Conservation (phyloP, 1,284 basidiomycete species). For the Pseudozyma sp. region DNA sequence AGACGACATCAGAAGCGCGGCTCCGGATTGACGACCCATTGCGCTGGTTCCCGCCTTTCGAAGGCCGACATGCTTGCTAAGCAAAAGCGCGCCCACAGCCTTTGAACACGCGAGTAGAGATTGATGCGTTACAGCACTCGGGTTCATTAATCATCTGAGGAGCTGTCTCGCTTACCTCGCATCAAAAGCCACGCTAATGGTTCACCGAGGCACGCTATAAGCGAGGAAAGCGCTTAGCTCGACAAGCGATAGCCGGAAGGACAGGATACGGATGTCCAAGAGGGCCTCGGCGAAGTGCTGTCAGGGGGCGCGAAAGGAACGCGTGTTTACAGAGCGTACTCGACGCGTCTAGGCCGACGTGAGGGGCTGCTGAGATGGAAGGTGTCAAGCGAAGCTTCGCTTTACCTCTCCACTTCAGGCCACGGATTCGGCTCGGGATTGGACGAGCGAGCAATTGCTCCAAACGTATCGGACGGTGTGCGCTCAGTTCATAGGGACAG, state of each 20-base stretch:
- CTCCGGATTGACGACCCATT: too few relatives aligned
- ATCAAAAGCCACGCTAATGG: background rate
- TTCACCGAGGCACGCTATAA: conserved; percentile 23
- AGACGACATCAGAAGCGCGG: too few relatives aligned
- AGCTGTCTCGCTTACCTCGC: background rate
- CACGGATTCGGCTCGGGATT: too few relatives aligned
- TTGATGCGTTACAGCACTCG: too few relatives aligned
- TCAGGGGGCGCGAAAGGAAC: conserved; percentile 15
- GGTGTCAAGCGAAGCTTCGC: conserved; percentile 1
- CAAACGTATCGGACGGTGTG: too few relatives aligned
- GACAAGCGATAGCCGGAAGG: background rate
- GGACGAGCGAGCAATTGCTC: too few relatives aligned
- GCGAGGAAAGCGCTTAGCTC: conserved; percentile 19
- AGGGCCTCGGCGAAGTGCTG: conserved; percentile 23
- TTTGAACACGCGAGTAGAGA: too few relatives aligned
- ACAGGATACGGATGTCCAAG: background rate
- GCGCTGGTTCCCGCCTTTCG: too few relatives aligned
- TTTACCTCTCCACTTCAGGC: too few relatives aligned
- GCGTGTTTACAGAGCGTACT: background rate
- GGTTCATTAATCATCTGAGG: background rate
- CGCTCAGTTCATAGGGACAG: too few relatives aligned
- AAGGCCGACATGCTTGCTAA: too few relatives aligned
- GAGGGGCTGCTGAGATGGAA: conserved; percentile 14
- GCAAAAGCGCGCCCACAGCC: too few relatives aligned
- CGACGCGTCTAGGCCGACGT: conserved; percentile 7